Evolutionary conservation across 2,329 filamentous ascomycete species (phyloP).

Genomic region (Alternaria sp.): DNA sequence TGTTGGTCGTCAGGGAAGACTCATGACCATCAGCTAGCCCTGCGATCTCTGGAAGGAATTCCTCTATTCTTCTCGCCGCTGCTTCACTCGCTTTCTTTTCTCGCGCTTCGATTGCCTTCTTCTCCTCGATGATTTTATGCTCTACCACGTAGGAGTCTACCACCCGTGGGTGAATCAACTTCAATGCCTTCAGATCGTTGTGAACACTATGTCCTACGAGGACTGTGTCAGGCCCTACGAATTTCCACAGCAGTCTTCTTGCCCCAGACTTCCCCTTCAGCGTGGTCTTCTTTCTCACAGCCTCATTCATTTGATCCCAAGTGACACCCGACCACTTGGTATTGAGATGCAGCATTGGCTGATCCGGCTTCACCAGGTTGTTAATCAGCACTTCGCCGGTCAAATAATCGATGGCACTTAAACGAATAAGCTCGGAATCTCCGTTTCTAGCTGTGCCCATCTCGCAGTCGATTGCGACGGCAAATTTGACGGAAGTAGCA

Average conservation of each 20-base stretch:
- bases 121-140: conserved; percentile 9
- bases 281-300: conserved; percentile 44
- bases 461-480: conserved; percentile 64
- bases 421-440: conserved; percentile 62
- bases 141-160: conserved; percentile 56
- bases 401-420: conserved; percentile 62
- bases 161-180: conserved; percentile 59
- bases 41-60: not conserved
- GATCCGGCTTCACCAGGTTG: conserved; percentile 59
- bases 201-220: conserved; percentile 59
- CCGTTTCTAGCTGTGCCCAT: conserved; percentile 60
- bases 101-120: conserved; percentile 15
- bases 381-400: conserved; percentile 60
- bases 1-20: not conserved
- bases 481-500: not conserved
- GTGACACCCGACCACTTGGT: conserved; percentile 62
- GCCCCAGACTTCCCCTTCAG: conserved; percentile 57
- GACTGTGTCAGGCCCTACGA: conserved; percentile 58
- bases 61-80: not conserved
- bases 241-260: conserved; percentile 55
- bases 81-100: not conserved
- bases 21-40: not conserved
- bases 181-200: conserved; percentile 56
- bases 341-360: conserved; percentile 60
- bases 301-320: conserved; percentile 50